Conservation (phyloP, 2,329 filamentous ascomycete genomes). For the Trichoderma koningiopsis region DNA sequence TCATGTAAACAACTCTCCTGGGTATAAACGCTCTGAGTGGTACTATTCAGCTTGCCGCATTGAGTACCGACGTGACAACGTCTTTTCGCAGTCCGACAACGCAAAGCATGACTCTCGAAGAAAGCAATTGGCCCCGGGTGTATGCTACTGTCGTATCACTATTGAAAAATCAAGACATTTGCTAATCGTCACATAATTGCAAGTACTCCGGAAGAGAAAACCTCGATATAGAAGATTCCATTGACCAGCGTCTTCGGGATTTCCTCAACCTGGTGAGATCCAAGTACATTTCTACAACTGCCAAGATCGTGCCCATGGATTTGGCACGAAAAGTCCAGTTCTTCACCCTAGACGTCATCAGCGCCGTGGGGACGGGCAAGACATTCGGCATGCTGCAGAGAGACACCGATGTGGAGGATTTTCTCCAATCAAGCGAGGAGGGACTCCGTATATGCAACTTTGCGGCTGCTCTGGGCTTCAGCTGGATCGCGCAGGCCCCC, state of each 20-base stretch:
- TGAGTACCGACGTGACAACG: constrained; percentile 53
- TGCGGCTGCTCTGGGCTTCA: constrained; percentile 35
- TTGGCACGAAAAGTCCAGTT: constrained; percentile 51
- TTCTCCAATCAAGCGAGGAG: constrained; percentile 42
- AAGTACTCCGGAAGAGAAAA: constrained; percentile 61
- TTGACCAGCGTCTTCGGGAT: constrained; percentile 51
- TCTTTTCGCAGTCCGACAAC: constrained; percentile 55
- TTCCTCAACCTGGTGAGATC: constrained; percentile 47
- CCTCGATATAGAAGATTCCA: constrained; percentile 48
- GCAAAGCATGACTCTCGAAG: constrained; percentile 48
- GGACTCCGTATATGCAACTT: constrained; percentile 35
- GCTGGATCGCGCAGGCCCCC: constrained; percentile 36
- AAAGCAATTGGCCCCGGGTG: constrained; percentile 55
- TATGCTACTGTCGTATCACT: constrained; percentile 33
- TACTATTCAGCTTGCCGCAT: constrained; percentile 50
- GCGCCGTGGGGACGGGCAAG: constrained; percentile 52
- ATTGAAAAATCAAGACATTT: background rate
- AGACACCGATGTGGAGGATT: constrained; percentile 49
- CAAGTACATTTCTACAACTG: constrained; percentile 45
- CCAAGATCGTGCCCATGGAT: constrained; percentile 43
- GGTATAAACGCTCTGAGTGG: constrained; percentile 47
- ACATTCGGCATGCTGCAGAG: constrained; percentile 51
- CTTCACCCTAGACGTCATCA: constrained; percentile 58
- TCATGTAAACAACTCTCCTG: constrained; percentile 46
- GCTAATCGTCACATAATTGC: background rate